Evolutionary conservation across 495 filamentous ascomycete species (phyloP).

Genomic region (Xylaria longipes): DNA sequence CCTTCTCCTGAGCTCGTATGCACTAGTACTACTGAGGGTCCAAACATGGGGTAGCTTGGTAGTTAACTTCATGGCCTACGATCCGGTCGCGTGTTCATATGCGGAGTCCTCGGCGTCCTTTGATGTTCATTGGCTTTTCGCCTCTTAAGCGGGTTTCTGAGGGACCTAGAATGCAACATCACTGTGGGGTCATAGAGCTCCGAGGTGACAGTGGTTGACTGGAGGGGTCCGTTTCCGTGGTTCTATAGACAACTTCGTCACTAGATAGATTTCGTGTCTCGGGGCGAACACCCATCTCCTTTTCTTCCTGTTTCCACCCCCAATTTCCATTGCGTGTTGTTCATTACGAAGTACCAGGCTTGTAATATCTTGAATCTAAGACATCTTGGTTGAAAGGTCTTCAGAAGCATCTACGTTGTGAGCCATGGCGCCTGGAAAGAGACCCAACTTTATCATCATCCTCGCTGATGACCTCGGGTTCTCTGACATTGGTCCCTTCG

Average conservation of each 20-base stretch:
- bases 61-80: background rate
- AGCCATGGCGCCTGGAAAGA: slow-evolving; percentile 35
- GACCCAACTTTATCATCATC: slow-evolving; percentile 67
- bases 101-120: background rate
- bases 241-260: slow-evolving; percentile 1
- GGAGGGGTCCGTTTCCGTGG: background rate
- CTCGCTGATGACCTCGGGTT: slow-evolving; percentile 70
- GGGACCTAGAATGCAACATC: slow-evolving; percentile 1
- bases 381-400: background rate
- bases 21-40: background rate
- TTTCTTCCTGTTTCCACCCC: background rate
- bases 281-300: background rate
- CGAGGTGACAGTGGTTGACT: background rate
- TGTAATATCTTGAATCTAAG: background rate
- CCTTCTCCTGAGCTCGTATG: background rate
- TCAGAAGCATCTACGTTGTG: background rate
- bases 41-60: background rate
- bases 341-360: background rate
- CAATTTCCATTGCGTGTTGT: background rate
- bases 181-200: slow-evolving; percentile 14
- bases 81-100: slow-evolving; percentile 5
- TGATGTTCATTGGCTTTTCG: slow-evolving; percentile 5
- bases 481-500: slow-evolving; percentile 66
- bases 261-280: background rate
- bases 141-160: background rate